A percentile compares a stretch with the other conserved stretches of the same genome.
phyloP scores from a whole-genome alignment of 495 filamentous ascomycete genomes.

The Choiromyces venosus region DNA sequence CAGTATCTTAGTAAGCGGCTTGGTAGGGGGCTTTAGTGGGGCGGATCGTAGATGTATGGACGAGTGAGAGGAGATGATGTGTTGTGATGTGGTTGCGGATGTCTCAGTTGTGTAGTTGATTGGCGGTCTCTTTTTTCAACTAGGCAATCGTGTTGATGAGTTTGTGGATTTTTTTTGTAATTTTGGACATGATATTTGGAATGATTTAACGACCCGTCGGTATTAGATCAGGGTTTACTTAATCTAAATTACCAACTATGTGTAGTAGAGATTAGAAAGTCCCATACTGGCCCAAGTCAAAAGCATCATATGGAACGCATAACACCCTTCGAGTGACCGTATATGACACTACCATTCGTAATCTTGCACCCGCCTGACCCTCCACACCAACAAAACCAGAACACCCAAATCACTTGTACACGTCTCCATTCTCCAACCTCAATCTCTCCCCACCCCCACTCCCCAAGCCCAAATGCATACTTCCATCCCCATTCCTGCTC shows the following conservation, averaged over 20 bases:
- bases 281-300: background rate
- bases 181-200: background rate
- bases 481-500: background rate
- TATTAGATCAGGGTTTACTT: background rate
- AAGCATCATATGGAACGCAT: background rate
- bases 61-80: background rate
- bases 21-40: background rate
- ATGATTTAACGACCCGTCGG: background rate
- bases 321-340: background rate
- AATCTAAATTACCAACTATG: background rate
- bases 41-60: background rate
- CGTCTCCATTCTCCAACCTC: conserved; percentile 1
- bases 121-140: no score
- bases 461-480: background rate
- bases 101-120: background rate
- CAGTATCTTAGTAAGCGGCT: background rate
- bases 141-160: background rate
- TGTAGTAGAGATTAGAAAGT: background rate
- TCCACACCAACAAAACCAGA: background rate
- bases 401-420: background rate
- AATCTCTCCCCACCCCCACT: conserved; percentile 2
- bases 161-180: background rate
- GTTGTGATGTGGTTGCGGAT: background rate
- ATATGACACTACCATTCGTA: background rate
- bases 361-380: background rate